phyloP scores from a whole-genome alignment of 108 stramenopile genomes.

The Seminavis robusta region DNA sequence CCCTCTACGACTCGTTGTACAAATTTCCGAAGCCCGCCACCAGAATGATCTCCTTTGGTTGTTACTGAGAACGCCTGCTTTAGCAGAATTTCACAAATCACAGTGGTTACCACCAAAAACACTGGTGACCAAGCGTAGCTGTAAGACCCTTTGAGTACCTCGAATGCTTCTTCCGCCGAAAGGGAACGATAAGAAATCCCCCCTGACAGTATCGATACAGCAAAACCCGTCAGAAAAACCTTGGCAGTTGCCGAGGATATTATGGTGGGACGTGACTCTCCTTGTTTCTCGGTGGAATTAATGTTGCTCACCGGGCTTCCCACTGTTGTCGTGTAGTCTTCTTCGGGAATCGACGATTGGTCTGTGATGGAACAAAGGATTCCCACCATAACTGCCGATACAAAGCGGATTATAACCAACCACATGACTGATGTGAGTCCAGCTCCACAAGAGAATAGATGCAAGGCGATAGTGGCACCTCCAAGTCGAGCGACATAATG shows the following conservation, averaged over 20 bases:
- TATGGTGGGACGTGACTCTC: background rate
- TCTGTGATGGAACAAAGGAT: conserved; percentile 17
- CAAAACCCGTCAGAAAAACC: conserved; percentile 21
- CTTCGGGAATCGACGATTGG: background rate
- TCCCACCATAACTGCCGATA: conserved; percentile 11
- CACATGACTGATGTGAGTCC: conserved; percentile 18
- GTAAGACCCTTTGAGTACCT: no score
- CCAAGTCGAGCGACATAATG: conserved; percentile 17
- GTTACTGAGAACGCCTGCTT: no score
- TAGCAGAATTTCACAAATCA: no score
- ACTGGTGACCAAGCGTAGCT: no score
- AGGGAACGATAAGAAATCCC: no score
- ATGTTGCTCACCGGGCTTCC: background rate
- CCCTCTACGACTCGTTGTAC: background rate
- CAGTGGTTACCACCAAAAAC: no score
- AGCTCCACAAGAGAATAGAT: conserved; percentile 31
- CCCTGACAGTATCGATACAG: conserved; percentile 27
- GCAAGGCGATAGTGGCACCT: conserved; percentile 16
- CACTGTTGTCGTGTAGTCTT: background rate
- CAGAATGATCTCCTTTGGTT: no score
- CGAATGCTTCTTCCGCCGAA: no score
- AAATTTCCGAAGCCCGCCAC: background rate
- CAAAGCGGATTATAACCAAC: conserved; percentile 25
- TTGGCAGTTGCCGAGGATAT: conserved; percentile 15
- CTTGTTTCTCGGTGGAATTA: background rate